Evolutionary conservation across 495 filamentous ascomycete genomes (phyloP), one percentile per base, ranked within the genome.

Genomic region (Hapsidospora chrysogenum): DNA sequence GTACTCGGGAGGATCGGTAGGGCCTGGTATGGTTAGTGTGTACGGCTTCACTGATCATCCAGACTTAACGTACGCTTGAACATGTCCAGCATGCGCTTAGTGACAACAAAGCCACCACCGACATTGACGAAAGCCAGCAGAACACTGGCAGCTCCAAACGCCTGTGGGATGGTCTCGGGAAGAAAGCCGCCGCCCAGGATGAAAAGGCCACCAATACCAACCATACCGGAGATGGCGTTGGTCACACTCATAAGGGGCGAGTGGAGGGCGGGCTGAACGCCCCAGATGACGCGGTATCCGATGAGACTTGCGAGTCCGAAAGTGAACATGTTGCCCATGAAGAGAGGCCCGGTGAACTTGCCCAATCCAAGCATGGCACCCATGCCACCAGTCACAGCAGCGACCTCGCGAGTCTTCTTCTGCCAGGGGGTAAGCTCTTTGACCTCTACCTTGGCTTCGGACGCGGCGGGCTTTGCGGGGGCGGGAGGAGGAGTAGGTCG

Each of bases 31-130:
- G 9, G n/a, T 28, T 18, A 14, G 14, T 3, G 4, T 18, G 13
- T 9, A 13, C 9, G 13, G 9, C 8, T 7, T 21, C 4, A 14
- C 13, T 3, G 11, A 9, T 2, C 9, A 16, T 13, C 5, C 23
- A 15, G 20, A 17, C 13, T 1, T n/a, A 20, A 50, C 58, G 25
- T 48, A 59, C 75, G 70, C 40, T 78, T 78, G 51, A 87, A 87
- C 81, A 87, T 87, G 46, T 87, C 80, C n/a, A 87, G 64, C 81
- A 87, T 87, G 44, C 81, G 73, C 54, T 85, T 85, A 3, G 80
- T 82, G 32, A 87, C 78, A 11, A 84, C 78, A 45, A 87, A 87
- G 1, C 81, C 81, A 15, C 81, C 81, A 9, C 76, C 74, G 4
- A 87, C 68, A 50, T 87, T 87, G 38, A 84, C 78, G 46, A 82